phyloP scores from a whole-genome alignment of 768 basidiomycete genomes.

The Amanita inopinata region DNA sequence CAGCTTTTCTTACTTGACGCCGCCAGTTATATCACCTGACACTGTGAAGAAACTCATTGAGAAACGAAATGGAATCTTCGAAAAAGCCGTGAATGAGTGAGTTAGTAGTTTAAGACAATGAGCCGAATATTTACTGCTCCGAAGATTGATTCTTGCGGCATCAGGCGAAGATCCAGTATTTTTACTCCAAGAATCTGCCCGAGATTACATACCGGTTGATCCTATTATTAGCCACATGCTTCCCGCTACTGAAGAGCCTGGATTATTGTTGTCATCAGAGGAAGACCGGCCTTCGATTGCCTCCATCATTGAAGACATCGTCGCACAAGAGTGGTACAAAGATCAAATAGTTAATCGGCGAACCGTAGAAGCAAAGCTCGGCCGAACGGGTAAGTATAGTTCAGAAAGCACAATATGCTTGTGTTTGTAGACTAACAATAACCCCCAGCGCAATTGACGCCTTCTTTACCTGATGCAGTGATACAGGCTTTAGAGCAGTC shows the following conservation, averaged over 20 bases:
- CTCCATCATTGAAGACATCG: constrained; percentile 47
- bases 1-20: constrained; percentile 19
- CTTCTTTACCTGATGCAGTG: constrained; percentile 50
- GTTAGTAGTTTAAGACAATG: constrained; percentile 9
- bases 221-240: constrained; percentile 30
- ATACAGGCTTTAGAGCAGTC: constrained; percentile 43
- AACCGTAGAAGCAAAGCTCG: constrained; percentile 42
- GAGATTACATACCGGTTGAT: constrained; percentile 63
- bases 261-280: constrained; percentile 27
- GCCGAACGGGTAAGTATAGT: constrained; percentile 36
- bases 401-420: background rate
- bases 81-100: constrained; percentile 61
- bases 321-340: constrained; percentile 52
- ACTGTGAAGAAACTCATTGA: constrained; percentile 64
- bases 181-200: constrained; percentile 57
- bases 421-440: constrained; percentile 1
- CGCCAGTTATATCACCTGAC: constrained; percentile 38
- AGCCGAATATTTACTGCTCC: background rate
- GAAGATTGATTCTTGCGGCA: constrained; percentile 51
- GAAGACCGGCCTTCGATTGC: constrained; percentile 49
- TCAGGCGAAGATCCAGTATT: constrained; percentile 49
- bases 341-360: constrained; percentile 57
- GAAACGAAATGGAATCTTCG: constrained; percentile 56
- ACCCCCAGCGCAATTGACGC: constrained; percentile 35
- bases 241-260: constrained; percentile 9